Evolutionary conservation across 306 rosid genomes (phyloP), one percentile per base, ranked within the genome.

Genomic region (Urtica urens): DNA sequence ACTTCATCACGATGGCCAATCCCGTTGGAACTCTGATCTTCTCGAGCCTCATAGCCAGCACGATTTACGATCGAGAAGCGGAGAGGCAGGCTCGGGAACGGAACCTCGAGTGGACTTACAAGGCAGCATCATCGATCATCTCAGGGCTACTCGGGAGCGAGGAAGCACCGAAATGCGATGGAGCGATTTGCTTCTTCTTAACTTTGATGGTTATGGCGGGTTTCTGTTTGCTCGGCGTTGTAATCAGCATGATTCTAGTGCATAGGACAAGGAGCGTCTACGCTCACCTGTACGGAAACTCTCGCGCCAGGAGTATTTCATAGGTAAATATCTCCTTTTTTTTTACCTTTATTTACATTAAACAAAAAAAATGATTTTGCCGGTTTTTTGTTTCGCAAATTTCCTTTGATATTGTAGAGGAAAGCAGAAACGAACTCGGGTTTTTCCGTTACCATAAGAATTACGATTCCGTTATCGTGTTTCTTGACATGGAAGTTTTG

Each of bases 1-100:
- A 90, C 61, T 84, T 90, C 73, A 51, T 90, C 27, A 84, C 97
- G 8, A 53, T 90, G 49, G 93, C 94, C 53, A 90, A 71, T 52
- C 97, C 95, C 14, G 62, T 70, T 16, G 97, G 97, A 56, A 53
- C 84, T 26, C 67, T 90, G 8, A 57, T 84, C 25, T 90, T 90
- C 73, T 84, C 95, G 7, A 67, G 94, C 63, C 39, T 84, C 17
- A 77, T 90, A 49, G 94, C 95, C 18, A 81, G 95, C 71, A 54
- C 70, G 25, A 77, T 90, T 65, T 90, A 90, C 38, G 97, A 85
- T 46, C 46, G 26, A 11, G 84, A 90, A 69, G 95, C 95, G 52
- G 95, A 81, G 76, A 71, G 75, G 69, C 97, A 84, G 69, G 80
- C 88, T 66, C 78, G 63, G 20, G 48, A 49, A 0, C 71, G 63